phyloP scores from a whole-genome alignment of 306 rosid species.

The Oxytropis ochrocephala region DNA sequence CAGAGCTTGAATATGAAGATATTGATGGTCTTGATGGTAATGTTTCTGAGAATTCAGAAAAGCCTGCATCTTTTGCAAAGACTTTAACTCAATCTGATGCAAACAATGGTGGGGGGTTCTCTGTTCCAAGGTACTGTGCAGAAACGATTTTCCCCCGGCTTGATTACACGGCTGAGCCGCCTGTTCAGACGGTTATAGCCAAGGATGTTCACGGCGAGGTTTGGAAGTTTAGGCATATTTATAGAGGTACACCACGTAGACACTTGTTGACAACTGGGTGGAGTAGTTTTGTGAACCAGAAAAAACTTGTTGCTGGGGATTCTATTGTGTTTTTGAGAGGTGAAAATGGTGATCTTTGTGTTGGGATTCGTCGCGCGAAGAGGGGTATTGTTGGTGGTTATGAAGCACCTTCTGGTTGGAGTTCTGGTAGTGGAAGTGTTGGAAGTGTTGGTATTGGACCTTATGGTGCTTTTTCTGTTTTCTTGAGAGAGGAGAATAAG shows the following conservation, averaged over 20 bases:
- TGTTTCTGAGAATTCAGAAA: conserved; percentile 48
- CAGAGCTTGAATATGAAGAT: conserved; percentile 39
- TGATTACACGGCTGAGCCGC: conserved; percentile 93
- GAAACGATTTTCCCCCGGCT: conserved; percentile 86
- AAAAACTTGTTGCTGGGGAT: conserved; percentile 94
- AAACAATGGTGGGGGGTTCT: conserved; percentile 96
- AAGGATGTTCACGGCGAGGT: conserved; percentile 85
- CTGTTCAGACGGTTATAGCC: conserved; percentile 87
- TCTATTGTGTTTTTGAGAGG: conserved; percentile 82
- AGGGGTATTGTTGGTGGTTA: conserved; percentile 44
- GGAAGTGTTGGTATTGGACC: conserved; percentile 24
- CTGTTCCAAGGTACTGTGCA: conserved; percentile 94
- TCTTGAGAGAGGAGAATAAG: conserved; percentile 57
- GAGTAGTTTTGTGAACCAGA: conserved; percentile 95
- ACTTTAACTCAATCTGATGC: conserved; percentile 96
- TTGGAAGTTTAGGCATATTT: conserved; percentile 94
- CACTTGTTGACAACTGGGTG: conserved; percentile 94
- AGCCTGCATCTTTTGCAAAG: conserved; percentile 85
- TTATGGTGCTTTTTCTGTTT: conserved; percentile 54
- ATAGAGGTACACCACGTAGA: conserved; percentile 90
- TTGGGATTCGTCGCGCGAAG: conserved; percentile 83
- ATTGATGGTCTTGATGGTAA: conserved; percentile 16
- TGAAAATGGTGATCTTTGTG: conserved; percentile 71
- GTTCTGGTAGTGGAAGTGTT: conserved; percentile 29
- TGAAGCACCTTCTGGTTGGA: conserved; percentile 61